phyloP scores from a whole-genome alignment of 1,139 yeast species.

The Debaryomycetaceae sp. region DNA sequence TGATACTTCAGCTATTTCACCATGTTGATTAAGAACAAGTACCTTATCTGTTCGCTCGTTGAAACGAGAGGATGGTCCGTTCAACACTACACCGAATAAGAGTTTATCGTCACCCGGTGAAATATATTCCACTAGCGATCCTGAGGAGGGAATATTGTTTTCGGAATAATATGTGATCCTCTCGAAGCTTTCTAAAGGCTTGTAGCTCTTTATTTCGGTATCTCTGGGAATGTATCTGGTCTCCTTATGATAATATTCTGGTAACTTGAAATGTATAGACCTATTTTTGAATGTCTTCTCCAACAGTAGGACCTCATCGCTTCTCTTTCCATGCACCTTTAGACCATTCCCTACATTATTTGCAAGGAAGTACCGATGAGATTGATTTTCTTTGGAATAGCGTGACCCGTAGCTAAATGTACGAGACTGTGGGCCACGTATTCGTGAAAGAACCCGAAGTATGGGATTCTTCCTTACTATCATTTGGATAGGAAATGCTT shows the following conservation, averaged over 20 bases:
- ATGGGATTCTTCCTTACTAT: slow-evolving; percentile 1
- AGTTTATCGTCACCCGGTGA: slow-evolving; percentile 9
- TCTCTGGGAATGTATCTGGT: neutral
- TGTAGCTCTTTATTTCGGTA: slow-evolving; percentile 4
- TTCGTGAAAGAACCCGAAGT: neutral
- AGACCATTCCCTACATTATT: neutral
- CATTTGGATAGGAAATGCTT: neutral
- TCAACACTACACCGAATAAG: slow-evolving; percentile 31
- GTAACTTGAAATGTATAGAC: neutral
- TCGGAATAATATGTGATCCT: slow-evolving; percentile 19
- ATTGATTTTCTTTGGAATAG: neutral
- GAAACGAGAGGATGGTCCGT: slow-evolving; percentile 27
- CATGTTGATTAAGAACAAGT: slow-evolving; percentile 28
- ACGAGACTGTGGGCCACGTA: neutral
- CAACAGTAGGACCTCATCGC: neutral
- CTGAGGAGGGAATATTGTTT: slow-evolving; percentile 18
- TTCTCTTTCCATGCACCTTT: neutral
- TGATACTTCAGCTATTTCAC: slow-evolving; percentile 23
- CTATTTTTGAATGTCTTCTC: neutral
- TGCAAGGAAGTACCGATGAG: neutral
- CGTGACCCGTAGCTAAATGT: neutral
- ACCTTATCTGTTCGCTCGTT: slow-evolving; percentile 32
- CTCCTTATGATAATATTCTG: neutral
- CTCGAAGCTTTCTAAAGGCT: slow-evolving; percentile 6
- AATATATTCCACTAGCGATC: slow-evolving; percentile 34